Evolutionary conservation across 2,329 filamentous ascomycete species (phyloP), one percentile per base, ranked within the genome.

Genomic region (Fusarium odoratissimum): DNA sequence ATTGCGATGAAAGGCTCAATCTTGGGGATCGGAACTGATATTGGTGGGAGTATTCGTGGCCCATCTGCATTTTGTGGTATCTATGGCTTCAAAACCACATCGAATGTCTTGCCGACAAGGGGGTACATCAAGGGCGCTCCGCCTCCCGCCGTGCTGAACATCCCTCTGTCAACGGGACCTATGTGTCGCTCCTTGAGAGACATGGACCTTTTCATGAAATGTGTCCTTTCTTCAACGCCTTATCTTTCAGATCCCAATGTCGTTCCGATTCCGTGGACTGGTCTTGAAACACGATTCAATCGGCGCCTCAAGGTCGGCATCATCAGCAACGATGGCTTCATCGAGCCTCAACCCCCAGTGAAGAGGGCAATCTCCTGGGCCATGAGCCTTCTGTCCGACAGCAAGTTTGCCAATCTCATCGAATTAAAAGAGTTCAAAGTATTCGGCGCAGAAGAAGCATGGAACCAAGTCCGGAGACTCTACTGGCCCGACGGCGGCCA

Each of bases 401-500:
- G 78, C 8, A 72, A 71, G 5, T 57, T 70, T 10, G 51, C 71
- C 2, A 58, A 54, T 0, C 13, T 66, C 2, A 42, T 84, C 13
- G 75, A 82, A 37, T 48, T 84, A 14, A 84, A 82, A 60, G 33
- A 70, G 0, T 85, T 84, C 64, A 75, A 60, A 4, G 79, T 82
- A 0, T 79, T 77, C n/a, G 75, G 78, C 6, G 73, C 76, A 1
- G 72, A 72, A 30, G 71, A 83, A 23, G 79, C 79, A 0, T 79
- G 75, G 67, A 38, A 44, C 1, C 78, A 73, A 72, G 82, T 85
- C 70, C 69, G 79, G 52, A 69, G 69, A 7, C 81, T 85, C 17
- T 87, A 87, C 78, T 87, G 83, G 76, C 86, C 86, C 0, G 85
- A 86, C 31, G 83, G 83, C 19, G 84, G 44, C 60, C 69, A 37